Evolutionary conservation across 495 filamentous ascomycete species (phyloP).

Genomic region (Hyaloscypha finlandica): DNA sequence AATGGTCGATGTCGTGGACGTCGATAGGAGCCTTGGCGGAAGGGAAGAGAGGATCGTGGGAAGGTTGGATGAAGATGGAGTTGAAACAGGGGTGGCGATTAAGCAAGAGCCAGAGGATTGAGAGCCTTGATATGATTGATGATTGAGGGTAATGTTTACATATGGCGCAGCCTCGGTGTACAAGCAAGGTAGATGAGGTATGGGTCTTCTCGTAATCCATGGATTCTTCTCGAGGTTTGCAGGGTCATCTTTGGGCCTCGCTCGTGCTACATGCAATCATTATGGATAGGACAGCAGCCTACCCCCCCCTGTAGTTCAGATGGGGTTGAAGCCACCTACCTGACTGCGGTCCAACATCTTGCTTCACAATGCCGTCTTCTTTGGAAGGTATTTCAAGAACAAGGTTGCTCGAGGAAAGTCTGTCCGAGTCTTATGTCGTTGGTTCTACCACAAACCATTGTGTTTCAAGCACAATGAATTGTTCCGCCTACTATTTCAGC

Average conservation of each 20-base stretch:
- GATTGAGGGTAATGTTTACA: slow-evolving; percentile 8
- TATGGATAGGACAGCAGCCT: neutral
- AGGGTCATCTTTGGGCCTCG: neutral
- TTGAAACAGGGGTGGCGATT: slow-evolving; percentile 24
- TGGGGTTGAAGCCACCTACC: neutral
- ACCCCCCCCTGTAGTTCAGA: neutral
- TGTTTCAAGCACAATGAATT: no score
- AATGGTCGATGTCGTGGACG: slow-evolving; percentile 43
- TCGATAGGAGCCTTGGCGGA: slow-evolving; percentile 39
- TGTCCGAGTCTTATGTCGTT: no score
- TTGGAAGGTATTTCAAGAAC: no score
- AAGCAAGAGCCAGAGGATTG: slow-evolving; percentile 25
- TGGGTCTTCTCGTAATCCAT: neutral
- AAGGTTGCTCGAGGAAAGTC: no score
- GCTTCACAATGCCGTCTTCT: no score
- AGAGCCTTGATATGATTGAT: neutral
- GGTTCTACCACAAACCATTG: no score
- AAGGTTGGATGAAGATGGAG: slow-evolving; percentile 18
- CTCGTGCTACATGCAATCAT: neutral
- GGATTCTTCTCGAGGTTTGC: neutral
- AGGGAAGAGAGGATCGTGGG: slow-evolving; percentile 19
- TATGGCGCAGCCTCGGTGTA: neutral
- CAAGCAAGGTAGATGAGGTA: neutral
- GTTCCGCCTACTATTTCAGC: no score
- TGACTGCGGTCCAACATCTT: no score